phyloP scores from a whole-genome alignment of 2,329 filamentous ascomycete species.

The Allantophomopsis cytisporea region DNA sequence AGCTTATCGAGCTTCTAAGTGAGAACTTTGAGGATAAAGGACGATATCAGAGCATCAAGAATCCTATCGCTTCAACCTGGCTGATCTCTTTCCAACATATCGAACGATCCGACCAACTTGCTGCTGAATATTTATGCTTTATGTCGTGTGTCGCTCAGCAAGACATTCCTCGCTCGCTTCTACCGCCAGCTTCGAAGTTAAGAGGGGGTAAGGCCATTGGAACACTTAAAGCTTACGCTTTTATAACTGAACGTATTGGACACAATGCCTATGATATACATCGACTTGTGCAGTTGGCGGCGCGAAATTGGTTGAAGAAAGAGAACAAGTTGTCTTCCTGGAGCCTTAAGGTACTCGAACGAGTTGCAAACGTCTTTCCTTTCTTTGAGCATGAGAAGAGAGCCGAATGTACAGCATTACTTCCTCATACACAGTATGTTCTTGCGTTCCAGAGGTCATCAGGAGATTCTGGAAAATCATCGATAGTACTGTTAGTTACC shows the following conservation, averaged over 20 bases:
- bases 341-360: not conserved
- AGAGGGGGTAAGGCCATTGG: conserved; percentile 16
- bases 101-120: conserved; percentile 14
- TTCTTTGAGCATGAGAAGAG: conserved; percentile 5
- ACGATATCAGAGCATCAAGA: conserved; percentile 16
- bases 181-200: conserved; percentile 12
- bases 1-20: conserved; percentile 17
- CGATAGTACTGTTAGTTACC: not conserved
- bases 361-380: not conserved
- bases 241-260: conserved; percentile 11
- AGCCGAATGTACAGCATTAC: conserved; percentile 13
- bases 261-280: conserved; percentile 16
- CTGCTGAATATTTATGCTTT: conserved; percentile 20
- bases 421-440: conserved; percentile 14
- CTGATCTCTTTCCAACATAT: conserved; percentile 23
- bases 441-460: not conserved
- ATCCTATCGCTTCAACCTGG: conserved; percentile 22
- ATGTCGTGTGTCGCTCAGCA: conserved; percentile 19
- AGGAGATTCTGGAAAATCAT: not conserved
- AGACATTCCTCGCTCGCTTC: conserved; percentile 19
- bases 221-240: conserved; percentile 18
- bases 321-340: not conserved
- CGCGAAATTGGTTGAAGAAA: conserved; percentile 17
- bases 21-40: conserved; percentile 18
- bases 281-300: conserved; percentile 20